Conservation (phyloP, 106 monocot genomes). For the Posidonia australis region DNA sequence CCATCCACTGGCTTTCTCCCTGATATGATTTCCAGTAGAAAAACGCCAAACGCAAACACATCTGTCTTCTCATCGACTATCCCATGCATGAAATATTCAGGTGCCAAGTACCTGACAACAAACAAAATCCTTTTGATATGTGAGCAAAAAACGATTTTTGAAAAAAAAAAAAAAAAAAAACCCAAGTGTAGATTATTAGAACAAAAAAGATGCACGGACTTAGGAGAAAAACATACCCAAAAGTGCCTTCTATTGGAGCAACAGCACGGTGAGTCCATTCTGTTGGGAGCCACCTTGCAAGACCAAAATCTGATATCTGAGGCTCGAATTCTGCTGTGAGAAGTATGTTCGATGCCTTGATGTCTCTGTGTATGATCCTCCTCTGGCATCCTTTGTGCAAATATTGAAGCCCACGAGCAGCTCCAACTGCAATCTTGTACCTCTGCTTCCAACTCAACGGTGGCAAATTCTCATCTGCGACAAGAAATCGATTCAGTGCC, state of each 20-base stretch:
- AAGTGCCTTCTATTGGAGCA: conserved; percentile 64
- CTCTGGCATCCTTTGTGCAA: conserved; percentile 56
- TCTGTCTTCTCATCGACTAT: conserved; percentile 88
- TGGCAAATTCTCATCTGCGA: conserved; percentile 30
- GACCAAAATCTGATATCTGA: conserved; percentile 74
- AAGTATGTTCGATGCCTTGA: conserved; percentile 61
- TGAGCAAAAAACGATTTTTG: too few species aligned
- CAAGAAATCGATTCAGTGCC: too few species aligned
- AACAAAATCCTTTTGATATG: neutral
- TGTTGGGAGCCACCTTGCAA: conserved; percentile 60
- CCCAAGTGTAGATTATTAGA: too few species aligned
- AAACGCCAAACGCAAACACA: conserved; percentile 75
- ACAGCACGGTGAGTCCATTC: conserved; percentile 60
- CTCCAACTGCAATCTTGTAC: conserved; percentile 34
- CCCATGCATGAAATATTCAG: conserved; percentile 81
- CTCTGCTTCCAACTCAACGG: conserved; percentile 35
- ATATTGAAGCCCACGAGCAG: conserved; percentile 41
- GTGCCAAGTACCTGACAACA: conserved; percentile 54
- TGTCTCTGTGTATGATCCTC: conserved; percentile 69
- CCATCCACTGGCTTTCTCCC: conserved; percentile 76
- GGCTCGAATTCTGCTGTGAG: conserved; percentile 41
- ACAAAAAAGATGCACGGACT: neutral
- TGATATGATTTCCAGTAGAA: conserved; percentile 67
- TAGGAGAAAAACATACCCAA: conserved; percentile 26
- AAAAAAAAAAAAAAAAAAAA: neutral